Base-by-base conservation (phyloP, 1,139 yeast genomes). In the Scheffersomyces insectosa region DNA sequence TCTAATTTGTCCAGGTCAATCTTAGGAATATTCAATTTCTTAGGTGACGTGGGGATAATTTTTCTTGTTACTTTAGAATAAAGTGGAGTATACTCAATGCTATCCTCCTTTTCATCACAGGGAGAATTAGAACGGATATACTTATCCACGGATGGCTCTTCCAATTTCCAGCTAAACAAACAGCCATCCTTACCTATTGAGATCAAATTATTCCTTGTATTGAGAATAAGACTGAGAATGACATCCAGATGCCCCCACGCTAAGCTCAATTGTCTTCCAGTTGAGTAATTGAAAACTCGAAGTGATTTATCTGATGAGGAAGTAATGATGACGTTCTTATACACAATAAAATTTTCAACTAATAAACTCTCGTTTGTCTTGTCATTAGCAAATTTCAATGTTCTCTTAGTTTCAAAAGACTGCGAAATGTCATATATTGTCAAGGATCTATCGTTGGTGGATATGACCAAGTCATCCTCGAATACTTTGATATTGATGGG, bases 211-310 rank as follows among this genome's bases (percentile, higher is more conserved):
- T 48, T 50, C 1, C 54, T 45, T 5, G 52, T 44, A 2, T 49
- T 42, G 30, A 62, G 51, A 2, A 65, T 51, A 11, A 84, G 51
- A 0, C 78, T 77, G 4, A 77, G 55, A 6, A 82, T 70, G 1
- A 75, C 63, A 38, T 82, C 88, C 50, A 84, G 79, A 51, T 83
- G 89, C 0, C 87, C 91, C 85, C 86, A 84, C 33, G 70, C 77
- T 0, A 75, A 68, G 10, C 78, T 70, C 10, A 79, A 38, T 8
- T 71, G 70, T 37, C 63, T 71, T 0, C 85, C 86, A 4, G 68
- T 66, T 0, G 54, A 44, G 46, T 72, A 76, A 35, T 70, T 69
- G 53, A 77, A 82, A 1, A 72, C 56, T 25, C 87, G 62, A 4
- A 85, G 60, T 16, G 87, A 78, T 56, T 80, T 82, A 56, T 84